phyloP scores from a whole-genome alignment of 1,284 basidiomycete species.

The Trichosporon sp. region DNA sequence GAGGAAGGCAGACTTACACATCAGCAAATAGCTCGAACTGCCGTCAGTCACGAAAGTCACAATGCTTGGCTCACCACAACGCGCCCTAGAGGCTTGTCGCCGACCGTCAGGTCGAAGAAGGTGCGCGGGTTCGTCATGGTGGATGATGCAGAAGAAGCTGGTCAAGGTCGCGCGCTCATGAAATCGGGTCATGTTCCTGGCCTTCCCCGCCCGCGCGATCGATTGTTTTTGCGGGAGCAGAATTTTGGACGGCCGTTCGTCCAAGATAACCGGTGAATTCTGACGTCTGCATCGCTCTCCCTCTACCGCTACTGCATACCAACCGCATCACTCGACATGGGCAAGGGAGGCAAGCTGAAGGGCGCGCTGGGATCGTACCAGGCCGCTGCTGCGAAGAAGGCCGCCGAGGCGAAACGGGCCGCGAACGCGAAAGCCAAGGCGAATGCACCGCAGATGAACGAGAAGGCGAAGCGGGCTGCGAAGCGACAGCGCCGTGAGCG shows the following conservation, averaged over 20 bases:
- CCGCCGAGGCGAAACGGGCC: slow-evolving; percentile 11
- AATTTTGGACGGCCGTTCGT: background rate
- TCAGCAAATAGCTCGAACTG: slow-evolving; percentile 74
- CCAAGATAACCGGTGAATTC: background rate
- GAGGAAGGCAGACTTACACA: slow-evolving; percentile 25
- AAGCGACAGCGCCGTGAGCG: slow-evolving; percentile 18
- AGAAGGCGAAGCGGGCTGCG: slow-evolving; percentile 24
- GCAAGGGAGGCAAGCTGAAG: slow-evolving; percentile 23
- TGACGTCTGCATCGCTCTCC: background rate
- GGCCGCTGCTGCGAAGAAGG: slow-evolving; percentile 13
- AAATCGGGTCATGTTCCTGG: background rate
- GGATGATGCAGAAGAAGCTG: background rate
- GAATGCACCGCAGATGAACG: slow-evolving; percentile 13
- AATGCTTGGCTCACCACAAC: slow-evolving; percentile 51
- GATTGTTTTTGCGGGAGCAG: background rate
- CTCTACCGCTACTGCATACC: background rate
- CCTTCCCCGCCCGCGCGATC: background rate
- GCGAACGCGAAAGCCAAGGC: slow-evolving; percentile 13
- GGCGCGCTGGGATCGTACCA: slow-evolving; percentile 28
- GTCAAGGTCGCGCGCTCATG: background rate
- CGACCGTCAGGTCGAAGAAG: slow-evolving; percentile 70
- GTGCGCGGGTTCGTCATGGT: slow-evolving; percentile 46
- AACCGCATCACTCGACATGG: slow-evolving; percentile 8
- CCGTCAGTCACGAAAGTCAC: slow-evolving; percentile 10
- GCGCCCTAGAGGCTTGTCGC: slow-evolving; percentile 55